phyloP scores from a whole-genome alignment of 2,329 filamentous ascomycete genomes.

The Calcarisporium arbuscula region DNA sequence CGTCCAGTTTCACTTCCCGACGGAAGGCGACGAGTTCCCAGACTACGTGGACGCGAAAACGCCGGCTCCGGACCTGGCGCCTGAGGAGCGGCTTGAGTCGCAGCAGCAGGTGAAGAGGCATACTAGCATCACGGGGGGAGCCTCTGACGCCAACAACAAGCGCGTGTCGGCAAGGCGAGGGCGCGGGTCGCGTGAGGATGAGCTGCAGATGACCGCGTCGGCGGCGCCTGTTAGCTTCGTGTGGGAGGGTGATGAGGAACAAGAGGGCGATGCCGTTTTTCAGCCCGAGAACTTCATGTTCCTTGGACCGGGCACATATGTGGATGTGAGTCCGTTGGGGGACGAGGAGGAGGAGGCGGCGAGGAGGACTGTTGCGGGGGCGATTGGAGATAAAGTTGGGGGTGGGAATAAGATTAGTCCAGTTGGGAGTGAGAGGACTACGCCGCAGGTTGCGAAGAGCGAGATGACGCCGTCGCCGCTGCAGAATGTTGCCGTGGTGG shows the following conservation, averaged over 20 bases:
- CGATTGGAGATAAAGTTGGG: slow-evolving; percentile 18
- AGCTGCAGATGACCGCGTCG: slow-evolving; percentile 24
- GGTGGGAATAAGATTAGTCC: slow-evolving; percentile 15
- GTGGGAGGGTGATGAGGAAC: slow-evolving; percentile 27
- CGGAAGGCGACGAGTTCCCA: slow-evolving; percentile 52
- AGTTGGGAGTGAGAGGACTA: slow-evolving; percentile 20
- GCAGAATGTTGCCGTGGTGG: slow-evolving; percentile 3
- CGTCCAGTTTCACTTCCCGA: slow-evolving; percentile 51
- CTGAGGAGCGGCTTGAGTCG: slow-evolving; percentile 47
- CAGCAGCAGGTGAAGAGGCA: slow-evolving; percentile 41
- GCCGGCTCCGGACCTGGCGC: slow-evolving; percentile 34
- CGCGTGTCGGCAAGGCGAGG: slow-evolving; percentile 5
- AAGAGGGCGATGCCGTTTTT: slow-evolving; percentile 33
- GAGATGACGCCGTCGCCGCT: slow-evolving; percentile 8
- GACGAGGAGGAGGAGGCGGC: slow-evolving; percentile 30
- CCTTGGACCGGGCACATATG: slow-evolving; percentile 40
- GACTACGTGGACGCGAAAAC: slow-evolving; percentile 37
- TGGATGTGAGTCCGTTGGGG: slow-evolving; percentile 36
- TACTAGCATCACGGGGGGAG: slow-evolving; percentile 10
- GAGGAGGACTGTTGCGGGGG: slow-evolving; percentile 16
- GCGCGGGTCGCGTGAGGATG: slow-evolving; percentile 4
- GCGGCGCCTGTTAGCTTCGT: slow-evolving; percentile 24
- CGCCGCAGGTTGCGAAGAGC: slow-evolving; percentile 18
- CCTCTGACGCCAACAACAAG: not conserved
- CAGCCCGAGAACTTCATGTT: slow-evolving; percentile 49